Conservation (phyloP, 139 green algal species). For the Chlamydomonas incerta region DNA sequence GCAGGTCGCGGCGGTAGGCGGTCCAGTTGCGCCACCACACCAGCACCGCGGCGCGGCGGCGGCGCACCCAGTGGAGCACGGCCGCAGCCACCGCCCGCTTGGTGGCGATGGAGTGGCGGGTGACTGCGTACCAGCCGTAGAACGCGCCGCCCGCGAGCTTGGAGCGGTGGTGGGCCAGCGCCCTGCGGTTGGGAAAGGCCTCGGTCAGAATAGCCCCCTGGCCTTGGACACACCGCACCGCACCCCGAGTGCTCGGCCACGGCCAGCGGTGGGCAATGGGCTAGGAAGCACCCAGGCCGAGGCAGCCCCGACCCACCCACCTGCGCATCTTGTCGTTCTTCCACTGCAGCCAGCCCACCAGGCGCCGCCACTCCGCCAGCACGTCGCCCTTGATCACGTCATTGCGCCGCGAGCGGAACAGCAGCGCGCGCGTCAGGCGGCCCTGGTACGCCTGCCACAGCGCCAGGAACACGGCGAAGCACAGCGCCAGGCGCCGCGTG, state of each 20-base stretch:
- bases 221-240: no score
- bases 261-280: no score
- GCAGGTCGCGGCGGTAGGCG: not conserved
- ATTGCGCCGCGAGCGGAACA: not conserved
- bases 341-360: conserved; percentile 26
- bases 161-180: not conserved
- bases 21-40: conserved; percentile 34
- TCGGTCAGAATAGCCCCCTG: no score
- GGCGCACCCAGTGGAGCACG: conserved; percentile 28
- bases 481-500: conserved; percentile 18
- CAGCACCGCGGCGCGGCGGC: conserved; percentile 9
- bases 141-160: not conserved
- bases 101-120: not conserved
- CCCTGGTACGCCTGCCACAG: conserved; percentile 27
- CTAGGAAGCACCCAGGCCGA: no score
- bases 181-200: conserved; percentile 1
- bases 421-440: conserved; percentile 22
- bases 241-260: no score
- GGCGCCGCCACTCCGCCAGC: conserved; percentile 28
- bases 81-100: conserved; percentile 11
- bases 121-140: conserved; percentile 31
- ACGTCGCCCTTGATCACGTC: conserved; percentile 1
- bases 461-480: conserved; percentile 24
- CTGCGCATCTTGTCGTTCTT: conserved; percentile 22
- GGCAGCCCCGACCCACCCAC: not conserved